Percentiles rank a stretch among this genome's conserved stretches.
These are phyloP conservation scores for Tolypocladium paradoxum DNA, from an alignment of 2,329 filamentous ascomycete species.

Conservation along the genomic window DNA sequence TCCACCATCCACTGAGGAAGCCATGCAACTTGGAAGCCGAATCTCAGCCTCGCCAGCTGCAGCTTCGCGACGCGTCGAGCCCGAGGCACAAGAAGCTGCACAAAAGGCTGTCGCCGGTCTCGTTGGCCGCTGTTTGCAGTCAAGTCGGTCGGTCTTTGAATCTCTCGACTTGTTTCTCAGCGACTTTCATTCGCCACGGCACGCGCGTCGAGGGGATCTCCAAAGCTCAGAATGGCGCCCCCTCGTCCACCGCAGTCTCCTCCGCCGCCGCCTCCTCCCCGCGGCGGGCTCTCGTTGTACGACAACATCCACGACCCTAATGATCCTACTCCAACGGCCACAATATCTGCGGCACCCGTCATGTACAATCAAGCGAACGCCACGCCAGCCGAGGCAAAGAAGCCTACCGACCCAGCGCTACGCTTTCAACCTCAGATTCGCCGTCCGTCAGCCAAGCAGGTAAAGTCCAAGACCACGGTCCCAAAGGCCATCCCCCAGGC, in stretches of 20 bases:
- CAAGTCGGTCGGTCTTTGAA: not conserved
- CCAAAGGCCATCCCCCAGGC: conserved; percentile 29
- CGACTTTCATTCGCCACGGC: not conserved
- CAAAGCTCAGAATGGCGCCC: conserved; percentile 14
- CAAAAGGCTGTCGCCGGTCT: not conserved
- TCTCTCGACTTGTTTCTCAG: not conserved
- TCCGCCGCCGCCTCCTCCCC: conserved; percentile 28
- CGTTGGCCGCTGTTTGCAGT: not conserved
- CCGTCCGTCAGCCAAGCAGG: conserved; percentile 53
- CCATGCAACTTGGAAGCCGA: not conserved
- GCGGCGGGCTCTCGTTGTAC: conserved; percentile 61
- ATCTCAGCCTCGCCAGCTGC: not conserved
- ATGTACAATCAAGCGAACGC: conserved; percentile 52
- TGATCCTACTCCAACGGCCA: conserved; percentile 36
- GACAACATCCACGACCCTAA: conserved; percentile 66
- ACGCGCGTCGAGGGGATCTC: not conserved
- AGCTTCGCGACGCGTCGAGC: not conserved
- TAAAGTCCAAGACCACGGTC: conserved; percentile 50
- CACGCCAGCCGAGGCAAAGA: conserved; percentile 42
- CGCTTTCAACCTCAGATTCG: conserved; percentile 75
- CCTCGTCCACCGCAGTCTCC: conserved; percentile 3
- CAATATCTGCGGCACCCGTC: conserved; percentile 69
- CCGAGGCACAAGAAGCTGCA: not conserved
- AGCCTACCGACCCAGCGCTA: conserved; percentile 49
- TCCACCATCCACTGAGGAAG: not conserved